Evolutionary conservation across 495 filamentous ascomycete genomes (phyloP), one percentile per base, ranked within the genome.

Genomic region (Trichoderma orchidacearum): DNA sequence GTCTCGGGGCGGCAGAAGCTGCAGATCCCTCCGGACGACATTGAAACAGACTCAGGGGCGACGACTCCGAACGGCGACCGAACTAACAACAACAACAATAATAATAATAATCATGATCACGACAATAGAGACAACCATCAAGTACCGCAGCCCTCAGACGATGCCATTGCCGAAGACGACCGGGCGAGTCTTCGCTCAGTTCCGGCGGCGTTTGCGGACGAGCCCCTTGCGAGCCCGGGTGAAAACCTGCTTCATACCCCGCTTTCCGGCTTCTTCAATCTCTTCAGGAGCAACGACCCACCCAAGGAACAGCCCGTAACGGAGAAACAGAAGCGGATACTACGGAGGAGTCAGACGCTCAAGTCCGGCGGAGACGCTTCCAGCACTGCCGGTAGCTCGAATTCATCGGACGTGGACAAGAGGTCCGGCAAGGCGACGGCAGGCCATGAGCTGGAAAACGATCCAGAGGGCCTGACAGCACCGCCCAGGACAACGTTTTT

Each of bases 401-500:
- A 67, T 29, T 66, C 53, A 27, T 71, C 71, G 4, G 69, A 60
- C 18, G 70, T 71, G 12, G 21, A n/a, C 53, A 35, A 5, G 30
- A 15, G 30, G 2, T 11, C 31, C 13, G 53, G 30, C 11, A 55
- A 55, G 18, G 53, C 31, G 18, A 74, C 73, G 18, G 58, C 70
- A 6, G 75, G 74, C n/a, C 61, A 66, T 9, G 73, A 75, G 36
- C 62, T 74, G 23, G 65, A 68, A 8, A 72, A 72, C 51, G 72
- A 75, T 35, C 56, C 55, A 0, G 69, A 73, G 31, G 65, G 61
- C 17, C 58, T 79, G 36, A 70, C 80, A 51, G 80, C 89, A 1
- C 93, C 93, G n/a, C 93, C 93, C 0, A 86, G 82, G 59, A 97
- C 93, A 0, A 93, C 87, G 1, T 84, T 98, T 54, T 93, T 98